Percentiles rank a stretch among this genome's conserved stretches.
phyloP scores from a whole-genome alignment of 2,329 filamentous ascomycete genomes.

The Arthrobotrys megalospora region DNA sequence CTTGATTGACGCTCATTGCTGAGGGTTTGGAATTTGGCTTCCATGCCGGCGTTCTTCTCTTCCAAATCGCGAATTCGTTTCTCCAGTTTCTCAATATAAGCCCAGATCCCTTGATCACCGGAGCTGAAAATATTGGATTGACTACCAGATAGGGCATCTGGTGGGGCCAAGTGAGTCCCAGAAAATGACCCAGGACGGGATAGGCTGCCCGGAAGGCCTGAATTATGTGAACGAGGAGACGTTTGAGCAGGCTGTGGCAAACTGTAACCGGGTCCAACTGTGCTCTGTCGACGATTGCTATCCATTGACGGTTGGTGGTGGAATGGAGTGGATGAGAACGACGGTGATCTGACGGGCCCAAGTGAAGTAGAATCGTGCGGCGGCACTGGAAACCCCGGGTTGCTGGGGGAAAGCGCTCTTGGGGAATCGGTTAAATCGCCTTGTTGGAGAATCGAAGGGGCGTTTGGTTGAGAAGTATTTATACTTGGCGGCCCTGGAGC shows the following conservation, averaged over 20 bases:
- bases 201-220: conserved; percentile 43
- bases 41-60: conserved; percentile 69
- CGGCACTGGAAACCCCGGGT: conserved; percentile 61
- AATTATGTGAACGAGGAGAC: conserved; percentile 63
- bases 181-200: conserved; percentile 54
- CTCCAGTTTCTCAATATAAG: conserved; percentile 80
- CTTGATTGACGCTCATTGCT: conserved; percentile 38
- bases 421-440: conserved; percentile 63
- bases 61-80: conserved; percentile 71
- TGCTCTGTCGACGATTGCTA: conserved; percentile 40
- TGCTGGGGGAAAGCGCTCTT: conserved; percentile 62
- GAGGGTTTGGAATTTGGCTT: conserved; percentile 64
- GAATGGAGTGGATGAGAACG: conserved; percentile 53
- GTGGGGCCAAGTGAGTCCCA: conserved; percentile 50
- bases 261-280: conserved; percentile 44
- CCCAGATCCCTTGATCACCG: conserved; percentile 77
- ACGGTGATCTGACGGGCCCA: conserved; percentile 52
- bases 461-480: conserved; percentile 50
- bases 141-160: conserved; percentile 31
- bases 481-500: conserved; percentile 56
- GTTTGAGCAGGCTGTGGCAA: conserved; percentile 57
- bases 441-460: conserved; percentile 60
- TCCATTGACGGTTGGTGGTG: conserved; percentile 54
- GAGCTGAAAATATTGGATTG: conserved; percentile 76
- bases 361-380: conserved; percentile 57